Percentiles rank a stretch among this genome's conserved stretches.
Conservation (phyloP, 2,329 filamentous ascomycete genomes). For the Rhynchosporium agropyri region DNA sequence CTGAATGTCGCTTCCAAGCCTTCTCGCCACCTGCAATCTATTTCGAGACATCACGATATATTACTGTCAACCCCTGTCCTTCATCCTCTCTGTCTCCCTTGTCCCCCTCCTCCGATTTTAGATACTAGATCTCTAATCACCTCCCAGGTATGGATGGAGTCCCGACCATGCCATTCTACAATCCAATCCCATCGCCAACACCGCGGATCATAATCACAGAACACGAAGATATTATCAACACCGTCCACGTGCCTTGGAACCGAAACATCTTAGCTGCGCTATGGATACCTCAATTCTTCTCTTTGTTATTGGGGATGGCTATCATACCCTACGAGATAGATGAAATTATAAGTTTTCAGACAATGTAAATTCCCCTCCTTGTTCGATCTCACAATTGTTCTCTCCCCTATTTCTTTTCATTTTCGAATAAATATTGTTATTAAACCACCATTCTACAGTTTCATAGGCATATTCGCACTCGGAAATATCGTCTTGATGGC, state of each 20-base stretch:
- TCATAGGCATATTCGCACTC: constrained; percentile 1
- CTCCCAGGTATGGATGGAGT: too few relatives aligned
- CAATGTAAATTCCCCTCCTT: not conserved
- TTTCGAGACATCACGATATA: constrained; percentile 9
- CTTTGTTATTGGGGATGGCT: constrained; percentile 6
- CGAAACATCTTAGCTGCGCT: constrained; percentile 7
- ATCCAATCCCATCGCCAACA: not conserved
- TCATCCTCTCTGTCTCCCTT: constrained; percentile 2
- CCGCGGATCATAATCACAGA: constrained; percentile 13
- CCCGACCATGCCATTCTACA: constrained; percentile 12
- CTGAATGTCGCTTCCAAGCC: constrained; percentile 5
- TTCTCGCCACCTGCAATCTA: constrained; percentile 11
- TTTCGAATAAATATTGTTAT: not conserved
- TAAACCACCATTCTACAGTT: not conserved
- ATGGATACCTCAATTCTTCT: constrained; percentile 14
- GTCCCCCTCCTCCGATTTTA: not conserved
- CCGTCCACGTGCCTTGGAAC: constrained; percentile 12
- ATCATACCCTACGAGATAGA: constrained; percentile 5
- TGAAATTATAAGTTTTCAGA: not conserved
- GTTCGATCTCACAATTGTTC: not conserved
- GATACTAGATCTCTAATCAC: not conserved
- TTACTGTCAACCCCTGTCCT: not conserved
- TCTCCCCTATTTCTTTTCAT: not conserved
- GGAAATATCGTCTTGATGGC: constrained; percentile 6
- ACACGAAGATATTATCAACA: not conserved